phyloP scores from a whole-genome alignment of 139 green algal genomes.

The Chlorella sp. region DNA sequence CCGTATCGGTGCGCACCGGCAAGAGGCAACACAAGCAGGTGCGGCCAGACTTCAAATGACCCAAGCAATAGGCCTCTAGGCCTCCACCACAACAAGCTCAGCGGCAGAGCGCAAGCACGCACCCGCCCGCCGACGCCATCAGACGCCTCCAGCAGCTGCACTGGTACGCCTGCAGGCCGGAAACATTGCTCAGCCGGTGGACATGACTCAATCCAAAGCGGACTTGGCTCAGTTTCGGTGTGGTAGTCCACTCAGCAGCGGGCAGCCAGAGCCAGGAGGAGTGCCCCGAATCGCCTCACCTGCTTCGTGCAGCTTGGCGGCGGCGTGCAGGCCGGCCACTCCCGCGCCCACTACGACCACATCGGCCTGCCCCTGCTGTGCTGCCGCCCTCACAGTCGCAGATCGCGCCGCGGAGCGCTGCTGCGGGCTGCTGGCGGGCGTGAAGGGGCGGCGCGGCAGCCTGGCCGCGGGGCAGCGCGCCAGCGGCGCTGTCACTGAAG shows the following conservation, averaged over 20 bases:
- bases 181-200: too few species aligned
- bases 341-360: slow-evolving; percentile 27
- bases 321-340: slow-evolving; percentile 19
- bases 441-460: background rate
- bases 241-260: too few species aligned
- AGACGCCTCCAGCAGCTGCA: slow-evolving; percentile 84
- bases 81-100: background rate
- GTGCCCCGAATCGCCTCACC: background rate
- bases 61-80: too few species aligned
- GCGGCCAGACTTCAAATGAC: too few species aligned
- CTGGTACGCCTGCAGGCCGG: slow-evolving; percentile 42
- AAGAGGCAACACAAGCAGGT: too few species aligned
- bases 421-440: background rate
- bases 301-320: slow-evolving; percentile 18
- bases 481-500: background rate
- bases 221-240: too few species aligned
- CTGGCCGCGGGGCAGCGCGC: background rate
- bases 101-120: background rate
- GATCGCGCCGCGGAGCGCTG: background rate
- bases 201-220: too few species aligned
- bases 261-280: background rate
- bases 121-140: slow-evolving; percentile 93
- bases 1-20: too few species aligned
- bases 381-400: background rate
- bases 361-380: background rate